Evolutionary conservation across 1,284 basidiomycete species (phyloP).

Genomic region (Gymnopus androsaceus): DNA sequence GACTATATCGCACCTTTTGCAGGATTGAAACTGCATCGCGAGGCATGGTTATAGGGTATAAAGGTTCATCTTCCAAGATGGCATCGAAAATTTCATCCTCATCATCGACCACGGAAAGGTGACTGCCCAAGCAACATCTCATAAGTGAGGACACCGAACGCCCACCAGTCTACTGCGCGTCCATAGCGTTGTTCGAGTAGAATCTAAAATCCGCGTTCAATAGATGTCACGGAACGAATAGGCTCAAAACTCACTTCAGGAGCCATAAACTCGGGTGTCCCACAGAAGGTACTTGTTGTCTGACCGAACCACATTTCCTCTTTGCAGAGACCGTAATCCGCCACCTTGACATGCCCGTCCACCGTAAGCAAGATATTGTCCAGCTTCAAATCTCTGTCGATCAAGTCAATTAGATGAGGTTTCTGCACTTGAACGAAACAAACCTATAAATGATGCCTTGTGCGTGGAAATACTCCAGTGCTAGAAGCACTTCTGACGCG

Average conservation of each 20-base stretch:
- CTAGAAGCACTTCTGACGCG: slow-evolving; percentile 95
- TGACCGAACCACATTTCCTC: slow-evolving; percentile 98
- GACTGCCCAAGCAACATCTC: slow-evolving; percentile 99
- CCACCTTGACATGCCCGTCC: slow-evolving; percentile 98
- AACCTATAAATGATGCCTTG: slow-evolving; percentile 98
- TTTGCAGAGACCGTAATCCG: slow-evolving; percentile 98
- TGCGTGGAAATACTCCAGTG: slow-evolving; percentile 97
- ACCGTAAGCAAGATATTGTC: slow-evolving; percentile 98
- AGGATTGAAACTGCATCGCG: slow-evolving; percentile 94
- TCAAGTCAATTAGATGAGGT: slow-evolving; percentile 1
- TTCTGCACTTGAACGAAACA: slow-evolving; percentile 27
- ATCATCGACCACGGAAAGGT: slow-evolving; percentile 98
- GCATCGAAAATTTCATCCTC: slow-evolving; percentile 99
- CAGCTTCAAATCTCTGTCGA: slow-evolving; percentile 87
- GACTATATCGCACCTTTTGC: slow-evolving; percentile 70
- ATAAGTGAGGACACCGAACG: slow-evolving; percentile 97
- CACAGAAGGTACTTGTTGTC: slow-evolving; percentile 99
- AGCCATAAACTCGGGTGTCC: slow-evolving; percentile 99
- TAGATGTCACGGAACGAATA: background rate
- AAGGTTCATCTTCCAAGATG: slow-evolving; percentile 95
- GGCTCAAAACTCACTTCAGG: slow-evolving; percentile 74
- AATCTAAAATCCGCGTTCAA: slow-evolving; percentile 57
- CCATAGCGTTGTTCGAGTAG: slow-evolving; percentile 97
- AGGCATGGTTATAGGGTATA: slow-evolving; percentile 99
- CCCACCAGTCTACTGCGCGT: slow-evolving; percentile 99